Evolutionary conservation across 140 eudicot species (phyloP).

Genomic region (Anethum foeniculum): DNA sequence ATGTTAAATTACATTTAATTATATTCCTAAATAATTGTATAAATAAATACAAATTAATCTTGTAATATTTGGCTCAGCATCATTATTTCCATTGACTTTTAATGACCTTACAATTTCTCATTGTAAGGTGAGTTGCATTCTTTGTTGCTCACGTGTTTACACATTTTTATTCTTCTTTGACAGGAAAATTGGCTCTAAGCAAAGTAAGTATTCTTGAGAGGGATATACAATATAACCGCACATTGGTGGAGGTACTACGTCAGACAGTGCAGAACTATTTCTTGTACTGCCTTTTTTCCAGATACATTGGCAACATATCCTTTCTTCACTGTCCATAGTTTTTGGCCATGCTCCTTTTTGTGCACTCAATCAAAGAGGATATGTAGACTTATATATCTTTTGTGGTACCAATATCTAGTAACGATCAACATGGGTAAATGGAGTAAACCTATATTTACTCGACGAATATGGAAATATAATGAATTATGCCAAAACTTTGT

Average conservation of each 20-base stretch:
- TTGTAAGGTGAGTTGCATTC: neutral
- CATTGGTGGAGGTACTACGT: slow-evolving; percentile 64
- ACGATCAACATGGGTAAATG: neutral
- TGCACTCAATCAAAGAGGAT: neutral
- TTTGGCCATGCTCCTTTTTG: neutral
- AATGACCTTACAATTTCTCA: neutral
- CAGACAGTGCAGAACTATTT: slow-evolving; percentile 11
- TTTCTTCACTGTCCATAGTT: neutral
- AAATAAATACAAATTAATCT: neutral
- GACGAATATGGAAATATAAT: neutral
- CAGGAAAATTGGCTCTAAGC: slow-evolving; percentile 95
- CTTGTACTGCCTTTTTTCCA: neutral
- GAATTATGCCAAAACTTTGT: neutral
- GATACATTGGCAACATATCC: neutral
- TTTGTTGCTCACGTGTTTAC: neutral
- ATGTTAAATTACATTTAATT: neutral
- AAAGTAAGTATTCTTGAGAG: slow-evolving; percentile 74
- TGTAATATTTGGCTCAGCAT: neutral
- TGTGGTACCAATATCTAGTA: neutral
- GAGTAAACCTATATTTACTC: neutral
- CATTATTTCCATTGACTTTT: neutral
- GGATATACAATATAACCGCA: slow-evolving; percentile 44
- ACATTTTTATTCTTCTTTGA: slow-evolving; percentile 1
- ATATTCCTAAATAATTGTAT: neutral
- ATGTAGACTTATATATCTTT: neutral